Conservation (phyloP, 2,329 filamentous ascomycete species). For the Apiospora marii region DNA sequence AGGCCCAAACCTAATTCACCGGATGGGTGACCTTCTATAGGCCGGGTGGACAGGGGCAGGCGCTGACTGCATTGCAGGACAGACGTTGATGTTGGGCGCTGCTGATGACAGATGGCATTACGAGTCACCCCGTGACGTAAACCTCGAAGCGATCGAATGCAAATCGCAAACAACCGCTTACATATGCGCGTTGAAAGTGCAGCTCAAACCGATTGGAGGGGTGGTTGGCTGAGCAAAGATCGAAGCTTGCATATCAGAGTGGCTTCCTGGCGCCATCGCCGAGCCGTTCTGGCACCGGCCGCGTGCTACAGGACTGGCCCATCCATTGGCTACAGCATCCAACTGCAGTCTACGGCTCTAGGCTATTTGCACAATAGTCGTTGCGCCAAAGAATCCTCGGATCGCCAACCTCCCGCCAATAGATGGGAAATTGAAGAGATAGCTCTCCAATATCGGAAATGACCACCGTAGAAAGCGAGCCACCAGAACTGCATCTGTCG, state of each 20-base stretch:
- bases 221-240: conserved; percentile 15
- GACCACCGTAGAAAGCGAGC: conserved; percentile 6
- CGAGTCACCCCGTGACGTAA: conserved; percentile 1
- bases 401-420: conserved; percentile 2
- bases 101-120: conserved; percentile 4
- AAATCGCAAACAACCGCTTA: background rate
- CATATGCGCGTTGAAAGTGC: background rate
- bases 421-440: conserved; percentile 18
- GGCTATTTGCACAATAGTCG: conserved; percentile 14
- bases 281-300: conserved; percentile 11
- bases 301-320: conserved; percentile 7
- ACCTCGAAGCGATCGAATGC: background rate
- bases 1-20: conserved; percentile 10
- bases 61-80: background rate
- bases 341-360: conserved; percentile 2
- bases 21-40: background rate
- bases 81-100: background rate
- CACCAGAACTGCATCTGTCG: background rate
- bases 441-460: conserved; percentile 16
- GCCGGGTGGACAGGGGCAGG: background rate
- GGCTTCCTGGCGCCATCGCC: conserved; percentile 15
- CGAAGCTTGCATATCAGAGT: conserved; percentile 1
- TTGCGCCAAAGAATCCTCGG: conserved; percentile 18
- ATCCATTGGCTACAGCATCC: conserved; percentile 13
- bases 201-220: background rate